phyloP scores from a whole-genome alignment of 2,329 filamentous ascomycete species.

The Sphaceloma murrayae region DNA sequence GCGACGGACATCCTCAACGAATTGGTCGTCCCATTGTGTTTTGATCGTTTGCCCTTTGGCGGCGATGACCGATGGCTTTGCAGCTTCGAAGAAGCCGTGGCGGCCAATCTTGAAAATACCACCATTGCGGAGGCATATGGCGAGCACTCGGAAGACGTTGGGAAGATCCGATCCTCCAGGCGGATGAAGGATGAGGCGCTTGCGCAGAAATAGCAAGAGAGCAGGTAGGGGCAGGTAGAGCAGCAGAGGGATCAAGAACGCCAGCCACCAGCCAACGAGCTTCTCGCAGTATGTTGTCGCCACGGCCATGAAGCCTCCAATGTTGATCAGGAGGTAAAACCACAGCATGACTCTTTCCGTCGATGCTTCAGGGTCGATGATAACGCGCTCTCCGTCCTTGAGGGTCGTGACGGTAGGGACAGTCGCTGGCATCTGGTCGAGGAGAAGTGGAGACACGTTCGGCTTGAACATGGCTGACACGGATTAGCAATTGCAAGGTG shows the following conservation, averaged over 20 bases:
- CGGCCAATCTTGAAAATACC: slow-evolving; percentile 21
- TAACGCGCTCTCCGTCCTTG: slow-evolving; percentile 36
- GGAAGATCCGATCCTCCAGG: slow-evolving; percentile 23
- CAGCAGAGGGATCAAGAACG: slow-evolving; percentile 51
- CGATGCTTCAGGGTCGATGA: slow-evolving; percentile 39
- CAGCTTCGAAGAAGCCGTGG: slow-evolving; percentile 23
- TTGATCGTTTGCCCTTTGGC: slow-evolving; percentile 20
- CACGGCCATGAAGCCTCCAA: slow-evolving; percentile 59
- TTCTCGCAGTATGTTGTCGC: slow-evolving; percentile 59
- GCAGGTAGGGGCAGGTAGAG: slow-evolving; percentile 47
- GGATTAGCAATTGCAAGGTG: slow-evolving; percentile 31
- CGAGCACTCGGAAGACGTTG: slow-evolving; percentile 22
- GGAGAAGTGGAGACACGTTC: slow-evolving; percentile 50
- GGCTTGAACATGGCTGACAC: slow-evolving; percentile 60
- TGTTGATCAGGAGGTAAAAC: slow-evolving; percentile 63
- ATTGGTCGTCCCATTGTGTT: slow-evolving; percentile 53
- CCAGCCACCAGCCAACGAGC: slow-evolving; percentile 55
- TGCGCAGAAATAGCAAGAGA: slow-evolving; percentile 23
- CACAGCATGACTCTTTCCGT: slow-evolving; percentile 45
- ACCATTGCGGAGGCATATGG: slow-evolving; percentile 19
- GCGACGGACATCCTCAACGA: slow-evolving; percentile 61
- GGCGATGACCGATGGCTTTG: slow-evolving; percentile 24
- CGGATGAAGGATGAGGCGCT: slow-evolving; percentile 23
- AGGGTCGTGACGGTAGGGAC: slow-evolving; percentile 30
- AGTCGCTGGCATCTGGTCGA: slow-evolving; percentile 37